These are phyloP conservation scores for Globisporangium lucens DNA, from an alignment of 352 stramenopile species.

Conservation along the genomic window DNA sequence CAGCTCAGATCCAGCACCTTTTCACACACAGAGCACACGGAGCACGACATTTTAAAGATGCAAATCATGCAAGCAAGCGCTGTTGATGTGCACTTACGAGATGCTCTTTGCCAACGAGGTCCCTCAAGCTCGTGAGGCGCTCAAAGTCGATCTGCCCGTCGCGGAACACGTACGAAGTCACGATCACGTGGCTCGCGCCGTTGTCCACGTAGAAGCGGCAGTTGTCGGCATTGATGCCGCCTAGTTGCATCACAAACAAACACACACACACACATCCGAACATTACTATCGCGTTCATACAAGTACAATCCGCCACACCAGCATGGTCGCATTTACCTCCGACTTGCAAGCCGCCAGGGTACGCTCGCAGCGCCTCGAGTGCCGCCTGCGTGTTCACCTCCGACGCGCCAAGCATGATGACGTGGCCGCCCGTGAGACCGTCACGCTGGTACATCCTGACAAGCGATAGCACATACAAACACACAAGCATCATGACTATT, in stretches of 20 bases:
- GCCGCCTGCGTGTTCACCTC: conserved; percentile 91
- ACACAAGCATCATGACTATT: neutral
- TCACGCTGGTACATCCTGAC: conserved; percentile 91
- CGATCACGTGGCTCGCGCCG: conserved; percentile 97
- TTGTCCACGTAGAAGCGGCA: conserved; percentile 92
- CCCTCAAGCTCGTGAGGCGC: conserved; percentile 59
- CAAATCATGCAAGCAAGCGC: neutral
- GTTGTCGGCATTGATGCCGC: conserved; percentile 92
- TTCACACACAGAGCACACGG: neutral
- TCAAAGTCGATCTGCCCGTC: conserved; percentile 90
- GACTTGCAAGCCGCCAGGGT: conserved; percentile 93
- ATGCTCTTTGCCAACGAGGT: conserved; percentile 73
- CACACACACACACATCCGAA: neutral
- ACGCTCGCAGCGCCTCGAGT: conserved; percentile 82
- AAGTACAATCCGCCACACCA: conserved; percentile 4
- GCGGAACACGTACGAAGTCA: conserved; percentile 97
- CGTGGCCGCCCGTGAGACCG: conserved; percentile 91
- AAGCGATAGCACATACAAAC: neutral
- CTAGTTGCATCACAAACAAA: conserved; percentile 20
- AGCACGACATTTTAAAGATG: neutral
- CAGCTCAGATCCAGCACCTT: conserved; percentile 96
- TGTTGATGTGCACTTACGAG: conserved; percentile 31
- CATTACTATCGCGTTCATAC: neutral
- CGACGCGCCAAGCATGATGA: conserved; percentile 97
- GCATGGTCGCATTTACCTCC: conserved; percentile 60